Base-by-base conservation (phyloP, 768 basidiomycete species). In the Xerocomellus dryophilus region DNA sequence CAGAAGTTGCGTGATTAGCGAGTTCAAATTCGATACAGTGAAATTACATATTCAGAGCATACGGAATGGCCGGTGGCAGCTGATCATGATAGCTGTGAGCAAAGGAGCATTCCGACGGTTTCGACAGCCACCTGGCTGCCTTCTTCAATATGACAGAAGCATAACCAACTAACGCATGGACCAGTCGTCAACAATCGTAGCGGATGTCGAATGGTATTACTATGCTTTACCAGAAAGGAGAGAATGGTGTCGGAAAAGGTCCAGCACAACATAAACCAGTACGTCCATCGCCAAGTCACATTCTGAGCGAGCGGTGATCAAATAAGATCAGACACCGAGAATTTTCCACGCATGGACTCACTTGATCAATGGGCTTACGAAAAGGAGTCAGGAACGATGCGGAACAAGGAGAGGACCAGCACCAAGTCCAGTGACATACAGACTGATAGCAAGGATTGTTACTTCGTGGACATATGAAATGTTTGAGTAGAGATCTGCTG, bases 41-140 rank as follows among this genome's bases (percentile, higher is more conserved):
- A 15, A 21, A 27, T 9, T 31, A 25, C 25, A 25, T 6, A 17
- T 3, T 27, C 17, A 18, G 31, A 31, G 72, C 86, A 49, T 64
- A 89, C 89, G 73, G 66, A 94, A 92, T 1, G 91, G 90, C 7
- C 74, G 82, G 49, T 78, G 84, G 58, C 84, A 84, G 59, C 85
- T 89, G 53, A 81, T 60, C 14, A 74, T 31, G 27, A 93, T 73
- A 1, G 82, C 78, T 41, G 1, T 58, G 15, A 61, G 31, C 17
- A 47, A 35, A 25, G 35, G n/a, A 41, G 36, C n/a, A 52, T 35
- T 31, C 36, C 8, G 34, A 39, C 6, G 21, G 0, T 43, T 39
- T 21, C 21, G 17, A 34, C 20, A n/a, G 66, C 54, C 50, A 82
- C 85, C 71, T 75, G 35, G 61, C 65, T 15, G 86, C 88, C 63